These are phyloP conservation scores for Rhizopus arrhizus DNA, from an alignment of 371 early-diverging fungal species.

Conservation along the genomic window DNA sequence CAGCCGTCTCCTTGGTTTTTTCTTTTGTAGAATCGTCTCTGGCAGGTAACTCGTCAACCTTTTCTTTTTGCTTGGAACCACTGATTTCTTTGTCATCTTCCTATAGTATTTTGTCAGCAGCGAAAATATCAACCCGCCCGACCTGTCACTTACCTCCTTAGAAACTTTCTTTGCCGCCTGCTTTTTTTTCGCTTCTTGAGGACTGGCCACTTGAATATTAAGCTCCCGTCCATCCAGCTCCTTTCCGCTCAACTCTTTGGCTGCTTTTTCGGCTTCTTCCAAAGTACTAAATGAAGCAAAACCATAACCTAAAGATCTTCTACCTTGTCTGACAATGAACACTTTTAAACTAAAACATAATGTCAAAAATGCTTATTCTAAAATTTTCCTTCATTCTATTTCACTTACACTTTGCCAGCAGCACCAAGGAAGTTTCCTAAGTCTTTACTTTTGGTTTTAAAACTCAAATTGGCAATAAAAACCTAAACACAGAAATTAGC, in stretches of 20 bases:
- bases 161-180: constrained; percentile 2
- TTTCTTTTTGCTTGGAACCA: neutral
- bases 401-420: constrained; percentile 76
- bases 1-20: constrained; percentile 1
- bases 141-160: neutral
- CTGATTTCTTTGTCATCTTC: too few relatives aligned
- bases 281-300: constrained; percentile 82
- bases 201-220: constrained; percentile 87
- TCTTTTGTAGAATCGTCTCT: neutral
- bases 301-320: constrained; percentile 70
- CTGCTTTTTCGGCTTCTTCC: constrained; percentile 78
- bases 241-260: constrained; percentile 66
- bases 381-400: neutral
- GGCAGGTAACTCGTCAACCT: neutral
- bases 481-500: constrained; percentile 53
- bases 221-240: constrained; percentile 81
- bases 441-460: constrained; percentile 76
- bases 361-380: constrained; percentile 1
- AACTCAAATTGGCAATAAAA: constrained; percentile 94
- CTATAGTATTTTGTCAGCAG: too few relatives aligned
- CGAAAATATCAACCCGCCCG: too few relatives aligned
- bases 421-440: constrained; percentile 74
- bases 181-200: constrained; percentile 31
- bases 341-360: constrained; percentile 11
- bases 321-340: constrained; percentile 11